Evolutionary conservation across 495 filamentous ascomycete genomes (phyloP).

Genomic region (Mytilinidion resinicola): DNA sequence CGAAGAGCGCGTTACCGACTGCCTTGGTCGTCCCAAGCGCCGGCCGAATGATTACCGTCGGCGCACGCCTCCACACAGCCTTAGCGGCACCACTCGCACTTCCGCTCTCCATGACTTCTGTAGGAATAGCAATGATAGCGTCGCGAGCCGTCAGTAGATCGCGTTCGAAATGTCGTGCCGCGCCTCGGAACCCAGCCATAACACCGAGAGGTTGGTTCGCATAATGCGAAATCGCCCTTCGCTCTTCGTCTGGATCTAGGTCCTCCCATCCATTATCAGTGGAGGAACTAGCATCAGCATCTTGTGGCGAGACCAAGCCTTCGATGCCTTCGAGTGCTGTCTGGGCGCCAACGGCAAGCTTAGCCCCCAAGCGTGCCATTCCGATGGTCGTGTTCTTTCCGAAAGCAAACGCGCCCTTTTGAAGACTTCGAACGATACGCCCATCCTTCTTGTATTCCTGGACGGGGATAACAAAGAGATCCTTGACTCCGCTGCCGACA

Average conservation of each 20-base stretch:
- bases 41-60: slow-evolving; percentile 84
- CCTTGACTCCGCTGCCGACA: slow-evolving; percentile 75
- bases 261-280: slow-evolving; percentile 54
- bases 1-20: slow-evolving; percentile 80
- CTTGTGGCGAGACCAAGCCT: slow-evolving; percentile 52
- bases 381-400: slow-evolving; percentile 89
- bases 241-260: slow-evolving; percentile 40
- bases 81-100: slow-evolving; percentile 75
- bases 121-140: slow-evolving; percentile 90
- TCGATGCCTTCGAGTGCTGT: slow-evolving; percentile 84
- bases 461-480: slow-evolving; percentile 84
- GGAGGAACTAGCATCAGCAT: slow-evolving; percentile 25
- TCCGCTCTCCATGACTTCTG: slow-evolving; percentile 79
- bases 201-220: slow-evolving; percentile 88
- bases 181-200: slow-evolving; percentile 75
- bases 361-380: slow-evolving; percentile 85
- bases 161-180: slow-evolving; percentile 71
- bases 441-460: slow-evolving; percentile 92
- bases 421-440: slow-evolving; percentile 80
- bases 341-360: slow-evolving; percentile 91
- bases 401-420: slow-evolving; percentile 82
- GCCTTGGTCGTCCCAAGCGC: slow-evolving; percentile 87
- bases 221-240: slow-evolving; percentile 65
- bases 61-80: slow-evolving; percentile 74
- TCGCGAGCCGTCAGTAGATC: slow-evolving; percentile 80